Evolutionary conservation across 768 basidiomycete species (phyloP), one percentile per base, ranked within the genome.

Genomic region (Boletus speciosus): DNA sequence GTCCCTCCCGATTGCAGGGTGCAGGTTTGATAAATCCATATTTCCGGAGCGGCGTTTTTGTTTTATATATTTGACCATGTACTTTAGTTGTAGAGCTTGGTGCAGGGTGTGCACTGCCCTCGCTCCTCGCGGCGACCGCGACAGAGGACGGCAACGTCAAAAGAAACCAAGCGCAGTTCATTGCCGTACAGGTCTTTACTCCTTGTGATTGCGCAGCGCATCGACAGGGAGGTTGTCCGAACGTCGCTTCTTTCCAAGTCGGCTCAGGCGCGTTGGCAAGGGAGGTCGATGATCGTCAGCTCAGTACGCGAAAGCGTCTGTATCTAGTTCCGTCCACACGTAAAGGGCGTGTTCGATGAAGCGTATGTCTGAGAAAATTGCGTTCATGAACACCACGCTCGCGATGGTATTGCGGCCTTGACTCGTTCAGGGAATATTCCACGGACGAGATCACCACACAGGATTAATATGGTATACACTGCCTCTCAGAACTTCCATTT

Each of bases 31-130:
- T 9, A 25, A 8, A 29, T 7, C 16, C 8, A 11, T 23, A 43
- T 9, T 16, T 34, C 1, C 19, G 15, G 37, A 36, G 32, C 46
- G 47, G 10, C 32, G 7, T 27, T n/a, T 40, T 49, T 48, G 47
- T 23, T 48, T 41, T 41, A 49, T 42, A 7, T 37, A 19, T 19
- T 19, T 51, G n/a, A 57, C 11, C 27, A 38, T 39, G 27, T 23
- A 29, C 27, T 41, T 27, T 45, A 87, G 86, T 85, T 1, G 62
- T 90, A n/a, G 88, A 90, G 65, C 78, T 90, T 4, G 86, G 85
- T 3, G 80, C 86, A 8, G 86, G 88, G 6, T 78, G 81, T 42
- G 86, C 81, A 16, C 66, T 91, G 8, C 87, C 86, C 5, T 87
- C 84, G 0, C 71, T 89, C 1, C 73, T 90, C 1, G 60, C 81